These are phyloP conservation scores for Blumeria hordei DNA, from an alignment of 2,329 filamentous ascomycete species.

Conservation along the genomic window DNA sequence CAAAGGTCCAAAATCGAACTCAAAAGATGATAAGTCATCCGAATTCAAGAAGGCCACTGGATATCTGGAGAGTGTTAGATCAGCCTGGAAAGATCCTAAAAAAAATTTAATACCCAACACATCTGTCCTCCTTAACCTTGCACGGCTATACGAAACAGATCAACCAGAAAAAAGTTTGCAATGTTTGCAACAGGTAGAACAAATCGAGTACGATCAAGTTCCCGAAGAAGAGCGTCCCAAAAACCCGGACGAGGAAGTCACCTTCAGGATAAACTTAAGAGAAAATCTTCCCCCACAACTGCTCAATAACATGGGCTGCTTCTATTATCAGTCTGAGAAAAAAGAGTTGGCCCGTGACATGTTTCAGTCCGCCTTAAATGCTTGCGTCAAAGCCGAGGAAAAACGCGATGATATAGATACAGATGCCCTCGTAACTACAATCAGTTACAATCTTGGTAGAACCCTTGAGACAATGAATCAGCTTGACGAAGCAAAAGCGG, in stretches of 20 bases:
- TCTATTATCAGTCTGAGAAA: conserved; percentile 73
- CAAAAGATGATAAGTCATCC: conserved; percentile 65
- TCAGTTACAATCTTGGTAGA: conserved; percentile 86
- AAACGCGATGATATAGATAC: conserved; percentile 56
- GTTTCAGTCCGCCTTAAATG: conserved; percentile 77
- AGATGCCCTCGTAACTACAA: conserved; percentile 80
- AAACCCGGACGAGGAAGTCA: conserved; percentile 32
- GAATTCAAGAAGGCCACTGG: conserved; percentile 71
- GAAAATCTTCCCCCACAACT: conserved; percentile 70
- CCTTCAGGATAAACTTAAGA: conserved; percentile 36
- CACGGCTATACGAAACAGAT: conserved; percentile 69
- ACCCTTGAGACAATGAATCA: conserved; percentile 75
- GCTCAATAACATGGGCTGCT: conserved; percentile 93
- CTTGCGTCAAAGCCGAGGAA: conserved; percentile 61
- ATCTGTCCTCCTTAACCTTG: conserved; percentile 73
- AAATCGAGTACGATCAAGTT: conserved; percentile 64
- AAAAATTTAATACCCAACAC: conserved; percentile 61
- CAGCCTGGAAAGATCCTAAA: conserved; percentile 81
- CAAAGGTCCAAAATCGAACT: conserved; percentile 41
- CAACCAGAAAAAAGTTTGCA: conserved; percentile 76
- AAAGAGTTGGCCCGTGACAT: conserved; percentile 57
- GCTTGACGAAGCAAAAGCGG: conserved; percentile 59
- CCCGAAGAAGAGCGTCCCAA: conserved; percentile 42
- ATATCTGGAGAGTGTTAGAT: conserved; percentile 62
- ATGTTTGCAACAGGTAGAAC: conserved; percentile 77